phyloP scores from a whole-genome alignment of 345 rosid species.

The Sisymbrium altissimum region DNA sequence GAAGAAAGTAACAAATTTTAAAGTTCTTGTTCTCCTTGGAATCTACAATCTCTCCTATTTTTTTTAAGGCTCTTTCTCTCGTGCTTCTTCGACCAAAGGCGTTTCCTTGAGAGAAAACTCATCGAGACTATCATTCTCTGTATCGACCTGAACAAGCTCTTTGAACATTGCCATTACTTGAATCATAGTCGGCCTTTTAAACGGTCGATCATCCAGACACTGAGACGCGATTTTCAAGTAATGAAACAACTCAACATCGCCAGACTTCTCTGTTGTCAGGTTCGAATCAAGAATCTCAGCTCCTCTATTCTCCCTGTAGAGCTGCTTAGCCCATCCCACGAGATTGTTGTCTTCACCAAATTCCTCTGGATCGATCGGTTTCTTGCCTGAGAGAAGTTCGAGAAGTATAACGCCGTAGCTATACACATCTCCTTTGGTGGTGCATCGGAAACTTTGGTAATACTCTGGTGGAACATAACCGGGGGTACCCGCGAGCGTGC shows the following conservation, averaged over 20 bases:
- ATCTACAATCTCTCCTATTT: background rate
- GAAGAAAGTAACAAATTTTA: background rate
- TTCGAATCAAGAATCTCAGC: constrained; percentile 74
- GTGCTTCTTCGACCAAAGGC: constrained; percentile 29
- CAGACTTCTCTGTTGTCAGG: constrained; percentile 60
- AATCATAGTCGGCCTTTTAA: constrained; percentile 78
- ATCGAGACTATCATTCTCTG: constrained; percentile 47
- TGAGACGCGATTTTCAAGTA: constrained; percentile 65
- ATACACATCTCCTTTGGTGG: constrained; percentile 87
- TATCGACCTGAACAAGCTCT: constrained; percentile 63
- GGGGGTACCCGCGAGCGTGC: constrained; percentile 91
- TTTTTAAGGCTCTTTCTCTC: constrained; percentile 15
- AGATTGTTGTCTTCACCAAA: constrained; percentile 91
- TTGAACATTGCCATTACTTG: constrained; percentile 73
- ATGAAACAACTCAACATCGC: constrained; percentile 65
- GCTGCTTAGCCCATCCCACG: constrained; percentile 97
- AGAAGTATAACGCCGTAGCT: constrained; percentile 90
- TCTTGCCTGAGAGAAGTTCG: constrained; percentile 80
- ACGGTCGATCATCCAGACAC: constrained; percentile 74
- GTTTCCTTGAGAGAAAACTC: constrained; percentile 33
- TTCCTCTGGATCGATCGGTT: constrained; percentile 82
- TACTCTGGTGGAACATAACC: constrained; percentile 98
- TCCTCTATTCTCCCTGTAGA: constrained; percentile 50
- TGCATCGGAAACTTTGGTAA: constrained; percentile 86
- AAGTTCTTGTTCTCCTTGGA: constrained; percentile 1